Percentiles rank a stretch among this genome's conserved stretches.
Evolutionary conservation across 352 stramenopile genomes (phyloP).

Genomic region (Stephanocyclus meneghinianus): DNA sequence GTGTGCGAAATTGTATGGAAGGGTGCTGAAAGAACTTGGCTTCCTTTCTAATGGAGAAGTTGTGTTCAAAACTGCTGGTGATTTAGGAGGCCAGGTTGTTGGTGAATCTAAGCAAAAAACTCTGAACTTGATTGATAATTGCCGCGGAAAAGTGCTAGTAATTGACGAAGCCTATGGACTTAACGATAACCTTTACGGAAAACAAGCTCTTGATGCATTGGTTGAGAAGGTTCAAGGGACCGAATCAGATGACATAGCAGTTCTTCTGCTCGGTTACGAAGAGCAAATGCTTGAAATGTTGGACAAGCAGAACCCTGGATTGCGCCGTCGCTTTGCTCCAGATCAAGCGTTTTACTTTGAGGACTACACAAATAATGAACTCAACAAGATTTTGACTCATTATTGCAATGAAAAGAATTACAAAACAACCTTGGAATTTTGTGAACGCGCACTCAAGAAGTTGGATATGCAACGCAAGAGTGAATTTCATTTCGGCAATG

Average conservation of each 20-base stretch:
- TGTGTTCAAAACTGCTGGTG: slow-evolving; percentile 86
- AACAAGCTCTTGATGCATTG: slow-evolving; percentile 84
- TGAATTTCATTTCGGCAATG: slow-evolving; percentile 88
- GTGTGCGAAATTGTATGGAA: slow-evolving; percentile 87
- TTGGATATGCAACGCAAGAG: slow-evolving; percentile 34
- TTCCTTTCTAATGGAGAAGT: slow-evolving; percentile 89
- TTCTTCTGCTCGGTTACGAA: slow-evolving; percentile 90
- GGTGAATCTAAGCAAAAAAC: slow-evolving; percentile 89
- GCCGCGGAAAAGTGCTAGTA: slow-evolving; percentile 88
- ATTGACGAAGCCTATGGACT: slow-evolving; percentile 94
- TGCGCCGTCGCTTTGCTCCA: slow-evolving; percentile 86
- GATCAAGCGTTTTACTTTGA: slow-evolving; percentile 90
- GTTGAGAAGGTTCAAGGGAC: slow-evolving; percentile 90
- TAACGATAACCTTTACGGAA: slow-evolving; percentile 65
- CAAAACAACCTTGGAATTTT: slow-evolving; percentile 48
- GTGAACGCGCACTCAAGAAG: slow-evolving; percentile 41
- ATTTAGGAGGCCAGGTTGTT: slow-evolving; percentile 86
- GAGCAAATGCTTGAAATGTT: slow-evolving; percentile 90
- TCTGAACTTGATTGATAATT: slow-evolving; percentile 83
- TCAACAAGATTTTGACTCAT: slow-evolving; percentile 61
- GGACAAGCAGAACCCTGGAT: slow-evolving; percentile 86
- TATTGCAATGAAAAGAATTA: slow-evolving; percentile 38
- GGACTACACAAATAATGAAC: slow-evolving; percentile 87
- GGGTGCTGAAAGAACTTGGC: slow-evolving; percentile 86
- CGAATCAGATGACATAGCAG: slow-evolving; percentile 88